Evolutionary conservation across 768 basidiomycete species (phyloP), one percentile per base, ranked within the genome.

Genomic region (Rhizopogon vesiculosus): DNA sequence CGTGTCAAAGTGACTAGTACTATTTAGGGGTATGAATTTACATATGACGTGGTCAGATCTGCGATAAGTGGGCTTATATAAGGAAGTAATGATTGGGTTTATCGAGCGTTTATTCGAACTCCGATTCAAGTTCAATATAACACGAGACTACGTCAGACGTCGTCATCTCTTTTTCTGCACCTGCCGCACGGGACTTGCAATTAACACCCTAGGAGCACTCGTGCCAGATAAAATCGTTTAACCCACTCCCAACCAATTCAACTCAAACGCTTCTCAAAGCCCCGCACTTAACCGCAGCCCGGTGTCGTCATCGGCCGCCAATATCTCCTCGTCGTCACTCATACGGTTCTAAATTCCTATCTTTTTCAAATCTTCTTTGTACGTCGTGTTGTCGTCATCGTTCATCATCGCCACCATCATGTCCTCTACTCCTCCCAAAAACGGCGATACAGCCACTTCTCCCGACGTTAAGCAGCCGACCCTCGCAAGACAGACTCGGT

Each of bases 401-500:
- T 6, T 25, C 33, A 22, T 48, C 35, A 65, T 67, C 48, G n/a
- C 16, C 10, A 45, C 31, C 22, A 51, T 49, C 49, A 69, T 69
- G 70, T 33, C 65, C 1, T 57, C 62, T 44, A 65, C 69, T 35
- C 61, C 68, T 19, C 60, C 68, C 7, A 70, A 61, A 56, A 63
- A 63, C n/a, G 77, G 71, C 55, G 77, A 78, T 41, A 69, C 73
- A 7, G 61, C 68, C 22, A 57, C 73, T 46, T 69, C 69, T 19
- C 77, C 76, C 48, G 68, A 72, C 51, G 68, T 69, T 40, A 51
- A 56, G 28, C 51, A 57, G 6, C 57, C 25, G 25, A 25, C 25
- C 25, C 25, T 62, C 16, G 31, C 54, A 19, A 74, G 77, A 38
- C 79, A 82, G 68, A 82, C 76, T 25, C 78, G 84, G 65, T 80